phyloP scores from a whole-genome alignment of 129 eudicot species.

The Saussurea involucrata region DNA sequence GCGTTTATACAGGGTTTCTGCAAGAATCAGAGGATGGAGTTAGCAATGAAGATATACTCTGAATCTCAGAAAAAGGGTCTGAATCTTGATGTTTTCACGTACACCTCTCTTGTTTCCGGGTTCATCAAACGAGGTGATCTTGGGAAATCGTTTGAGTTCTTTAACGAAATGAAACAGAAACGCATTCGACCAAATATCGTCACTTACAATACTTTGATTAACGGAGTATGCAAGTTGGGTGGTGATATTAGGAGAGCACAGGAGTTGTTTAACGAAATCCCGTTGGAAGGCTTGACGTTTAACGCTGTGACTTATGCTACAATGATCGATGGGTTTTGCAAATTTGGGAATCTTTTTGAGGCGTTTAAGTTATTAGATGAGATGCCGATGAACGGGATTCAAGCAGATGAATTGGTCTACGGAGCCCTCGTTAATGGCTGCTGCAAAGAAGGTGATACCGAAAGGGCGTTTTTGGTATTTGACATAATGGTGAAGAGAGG shows the following conservation, averaged over 20 bases:
- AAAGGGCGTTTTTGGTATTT: conserved; percentile 29
- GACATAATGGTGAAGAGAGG: conserved; percentile 27
- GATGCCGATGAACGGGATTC: conserved; percentile 32
- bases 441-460: conserved; percentile 27
- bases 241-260: conserved; percentile 28
- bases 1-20: conserved; percentile 33
- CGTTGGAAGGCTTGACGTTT: conserved; percentile 21
- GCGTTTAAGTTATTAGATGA: conserved; percentile 36
- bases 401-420: conserved; percentile 32
- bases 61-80: conserved; percentile 20
- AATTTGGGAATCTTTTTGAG: conserved; percentile 29
- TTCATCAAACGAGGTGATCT: conserved; percentile 33
- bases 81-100: conserved; percentile 33
- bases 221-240: conserved; percentile 38
- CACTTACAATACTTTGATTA: conserved; percentile 31
- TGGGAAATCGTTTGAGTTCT: conserved; percentile 12
- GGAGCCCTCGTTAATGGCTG: conserved; percentile 36
- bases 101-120: conserved; percentile 31
- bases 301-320: conserved; percentile 27
- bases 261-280: conserved; percentile 27
- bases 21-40: conserved; percentile 22
- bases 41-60: conserved; percentile 17
- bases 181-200: conserved; percentile 31
- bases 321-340: conserved; percentile 40
- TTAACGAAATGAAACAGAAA: conserved; percentile 29